These are phyloP conservation scores for Gossypium ekmanianum DNA, from an alignment of 345 rosid species.

Conservation along the genomic window DNA sequence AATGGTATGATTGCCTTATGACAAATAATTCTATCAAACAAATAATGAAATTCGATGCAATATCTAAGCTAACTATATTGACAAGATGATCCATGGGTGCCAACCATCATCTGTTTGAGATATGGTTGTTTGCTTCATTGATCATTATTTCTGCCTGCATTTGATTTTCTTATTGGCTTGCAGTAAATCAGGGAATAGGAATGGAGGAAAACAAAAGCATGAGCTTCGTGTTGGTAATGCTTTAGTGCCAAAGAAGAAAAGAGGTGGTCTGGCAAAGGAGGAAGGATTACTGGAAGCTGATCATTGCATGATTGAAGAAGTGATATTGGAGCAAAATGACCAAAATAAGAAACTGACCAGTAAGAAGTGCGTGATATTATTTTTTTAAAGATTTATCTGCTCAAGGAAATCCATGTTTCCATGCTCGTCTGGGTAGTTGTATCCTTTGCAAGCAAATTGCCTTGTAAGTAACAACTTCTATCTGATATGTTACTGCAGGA, in stretches of 20 bases:
- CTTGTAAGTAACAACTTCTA: neutral
- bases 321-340: neutral
- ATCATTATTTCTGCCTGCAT: too few relatives aligned
- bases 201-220: neutral
- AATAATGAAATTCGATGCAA: neutral
- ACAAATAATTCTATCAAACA: neutral
- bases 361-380: neutral
- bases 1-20: slow-evolving; percentile 6
- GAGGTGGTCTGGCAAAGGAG: too few relatives aligned
- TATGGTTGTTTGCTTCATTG: neutral
- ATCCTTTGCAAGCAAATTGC: too few relatives aligned
- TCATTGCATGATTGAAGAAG: neutral
- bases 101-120: neutral
- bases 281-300: neutral
- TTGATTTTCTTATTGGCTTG: neutral
- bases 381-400: neutral
- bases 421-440: neutral
- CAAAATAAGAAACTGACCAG: neutral
- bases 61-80: neutral
- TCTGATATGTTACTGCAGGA: neutral
- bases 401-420: neutral
- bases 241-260: neutral
- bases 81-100: too few relatives aligned
- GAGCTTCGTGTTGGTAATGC: neutral
- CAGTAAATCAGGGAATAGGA: neutral